These are phyloP conservation scores for Paraphaeosphaeria sporulosa DNA, from an alignment of 2,329 filamentous ascomycete species.

Conservation along the genomic window DNA sequence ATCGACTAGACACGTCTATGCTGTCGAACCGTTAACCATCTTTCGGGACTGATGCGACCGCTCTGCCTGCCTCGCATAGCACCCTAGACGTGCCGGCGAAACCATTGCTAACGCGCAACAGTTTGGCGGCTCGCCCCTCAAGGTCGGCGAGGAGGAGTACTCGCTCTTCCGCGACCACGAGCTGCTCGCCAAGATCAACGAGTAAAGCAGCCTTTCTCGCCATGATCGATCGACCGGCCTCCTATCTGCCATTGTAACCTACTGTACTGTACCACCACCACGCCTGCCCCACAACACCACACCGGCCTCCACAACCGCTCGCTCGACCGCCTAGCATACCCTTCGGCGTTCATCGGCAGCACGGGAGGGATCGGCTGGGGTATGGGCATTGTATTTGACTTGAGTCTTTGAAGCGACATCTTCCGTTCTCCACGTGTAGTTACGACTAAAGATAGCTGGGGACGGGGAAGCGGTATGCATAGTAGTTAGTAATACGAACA, in stretches of 20 bases:
- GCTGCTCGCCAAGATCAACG: constrained; percentile 99
- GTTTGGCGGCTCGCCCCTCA: constrained; percentile 94
- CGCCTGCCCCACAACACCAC: constrained; percentile 2
- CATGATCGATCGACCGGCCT: background rate
- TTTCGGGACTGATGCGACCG: constrained; percentile 90
- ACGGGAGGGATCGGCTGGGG: background rate
- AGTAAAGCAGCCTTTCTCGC: constrained; percentile 62
- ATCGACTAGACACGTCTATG: constrained; percentile 98
- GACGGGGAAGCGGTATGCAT: constrained; percentile 3
- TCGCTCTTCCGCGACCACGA: constrained; percentile 96
- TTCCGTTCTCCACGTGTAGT: constrained; percentile 25
- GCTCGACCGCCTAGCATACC: constrained; percentile 35
- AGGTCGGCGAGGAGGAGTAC: constrained; percentile 97
- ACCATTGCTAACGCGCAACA: constrained; percentile 46
- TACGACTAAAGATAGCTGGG: constrained; percentile 17
- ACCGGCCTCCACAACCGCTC: constrained; percentile 14
- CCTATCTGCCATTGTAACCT: constrained; percentile 23
- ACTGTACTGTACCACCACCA: constrained; percentile 39
- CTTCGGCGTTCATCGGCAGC: constrained; percentile 39
- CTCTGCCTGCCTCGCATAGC: constrained; percentile 15
- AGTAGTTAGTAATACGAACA: constrained; percentile 18
- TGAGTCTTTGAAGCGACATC: constrained; percentile 11
- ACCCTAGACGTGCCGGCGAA: background rate
- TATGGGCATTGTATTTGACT: constrained; percentile 26
- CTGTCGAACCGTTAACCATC: constrained; percentile 98